phyloP scores from a whole-genome alignment of 768 basidiomycete species.

The Tulasnella calospora region DNA sequence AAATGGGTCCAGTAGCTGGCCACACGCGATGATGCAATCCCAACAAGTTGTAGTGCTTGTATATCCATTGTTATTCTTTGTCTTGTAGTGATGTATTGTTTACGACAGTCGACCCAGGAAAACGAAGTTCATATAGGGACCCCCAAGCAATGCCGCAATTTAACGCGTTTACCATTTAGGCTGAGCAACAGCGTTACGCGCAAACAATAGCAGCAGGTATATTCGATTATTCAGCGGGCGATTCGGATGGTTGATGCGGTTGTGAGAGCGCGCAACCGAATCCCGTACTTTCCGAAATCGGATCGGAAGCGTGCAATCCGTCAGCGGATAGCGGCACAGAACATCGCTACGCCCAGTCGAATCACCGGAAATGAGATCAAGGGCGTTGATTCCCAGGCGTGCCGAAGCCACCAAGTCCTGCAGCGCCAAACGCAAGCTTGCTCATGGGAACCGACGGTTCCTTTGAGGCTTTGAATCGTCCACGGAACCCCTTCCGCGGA shows the following conservation, averaged over 20 bases:
- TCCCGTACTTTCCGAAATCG: not conserved
- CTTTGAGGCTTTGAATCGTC: not conserved
- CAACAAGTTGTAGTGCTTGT: not conserved
- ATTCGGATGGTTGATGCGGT: too few species aligned
- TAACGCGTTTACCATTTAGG: not conserved
- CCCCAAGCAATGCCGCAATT: not conserved
- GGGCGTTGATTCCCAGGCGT: not conserved
- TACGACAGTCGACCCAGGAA: not conserved
- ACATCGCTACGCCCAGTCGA: not conserved
- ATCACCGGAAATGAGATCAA: conserved; percentile 1
- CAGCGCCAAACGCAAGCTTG: not conserved
- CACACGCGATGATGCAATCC: not conserved
- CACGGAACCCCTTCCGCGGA: not conserved
- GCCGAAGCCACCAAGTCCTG: not conserved
- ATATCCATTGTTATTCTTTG: not conserved
- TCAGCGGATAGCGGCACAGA: not conserved
- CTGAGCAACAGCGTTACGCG: not conserved
- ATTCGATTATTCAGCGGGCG: too few species aligned
- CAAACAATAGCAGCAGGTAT: not conserved
- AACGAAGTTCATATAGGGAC: not conserved
- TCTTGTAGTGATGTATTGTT: not conserved
- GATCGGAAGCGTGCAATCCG: not conserved
- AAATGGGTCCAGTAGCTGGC: not conserved
- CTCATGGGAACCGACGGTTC: not conserved
- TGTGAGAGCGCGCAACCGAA: not conserved